Evolutionary conservation across 75 land plant species (phyloP).

Genomic region (Picea sitchensis): DNA sequence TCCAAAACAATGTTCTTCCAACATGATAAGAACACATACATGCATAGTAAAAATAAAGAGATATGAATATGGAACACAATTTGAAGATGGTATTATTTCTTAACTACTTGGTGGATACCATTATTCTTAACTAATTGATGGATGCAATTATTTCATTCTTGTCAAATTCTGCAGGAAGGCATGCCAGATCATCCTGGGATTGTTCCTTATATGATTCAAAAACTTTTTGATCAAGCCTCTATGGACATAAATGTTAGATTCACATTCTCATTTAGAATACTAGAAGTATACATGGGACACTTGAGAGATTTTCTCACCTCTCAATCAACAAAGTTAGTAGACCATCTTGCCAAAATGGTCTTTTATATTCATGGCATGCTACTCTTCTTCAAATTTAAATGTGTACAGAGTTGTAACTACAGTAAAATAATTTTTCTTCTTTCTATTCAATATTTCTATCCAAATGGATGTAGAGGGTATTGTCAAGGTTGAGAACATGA

Average conservation of each 20-base stretch:
- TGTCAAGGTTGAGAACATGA: slow-evolving; percentile 54
- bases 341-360: slow-evolving; percentile 31
- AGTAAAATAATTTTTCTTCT: neutral
- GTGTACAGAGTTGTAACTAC: neutral
- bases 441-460: slow-evolving; percentile 39
- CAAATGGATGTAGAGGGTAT: slow-evolving; percentile 49
- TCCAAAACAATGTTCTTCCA: too few relatives aligned
- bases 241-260: slow-evolving; percentile 27
- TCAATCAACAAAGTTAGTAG: slow-evolving; percentile 20
- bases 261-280: slow-evolving; percentile 60
- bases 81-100: neutral
- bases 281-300: slow-evolving; percentile 76
- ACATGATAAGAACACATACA: too few relatives aligned
- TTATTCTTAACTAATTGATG: neutral
- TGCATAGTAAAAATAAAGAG: too few relatives aligned
- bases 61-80: too few relatives aligned
- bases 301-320: slow-evolving; percentile 64
- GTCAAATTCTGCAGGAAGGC: slow-evolving; percentile 59
- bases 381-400: neutral
- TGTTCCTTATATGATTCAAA: slow-evolving; percentile 49
- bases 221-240: slow-evolving; percentile 49
- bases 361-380: neutral
- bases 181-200: slow-evolving; percentile 53
- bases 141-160: neutral
- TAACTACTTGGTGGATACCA: neutral